These are phyloP conservation scores for Microascus cirrosus DNA, from an alignment of 2,329 filamentous ascomycete species.

Conservation along the genomic window DNA sequence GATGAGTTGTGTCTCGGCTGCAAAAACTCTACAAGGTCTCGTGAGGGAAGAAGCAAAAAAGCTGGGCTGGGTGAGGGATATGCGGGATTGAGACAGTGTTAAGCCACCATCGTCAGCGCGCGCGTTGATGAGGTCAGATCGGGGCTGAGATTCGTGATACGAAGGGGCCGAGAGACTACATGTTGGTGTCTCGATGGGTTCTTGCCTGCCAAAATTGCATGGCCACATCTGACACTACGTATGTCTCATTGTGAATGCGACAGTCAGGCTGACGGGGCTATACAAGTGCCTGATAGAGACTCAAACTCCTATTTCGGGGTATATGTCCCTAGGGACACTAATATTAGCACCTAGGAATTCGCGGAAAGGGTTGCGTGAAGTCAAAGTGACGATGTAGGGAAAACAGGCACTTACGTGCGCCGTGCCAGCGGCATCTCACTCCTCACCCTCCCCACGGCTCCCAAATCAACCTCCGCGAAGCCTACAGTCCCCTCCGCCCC, in stretches of 20 bases:
- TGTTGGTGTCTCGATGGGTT: no score
- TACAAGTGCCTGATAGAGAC: background rate
- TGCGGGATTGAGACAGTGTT: no score
- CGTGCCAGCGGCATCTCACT: constrained; percentile 39
- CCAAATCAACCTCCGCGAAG: constrained; percentile 42
- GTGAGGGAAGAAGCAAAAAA: no score
- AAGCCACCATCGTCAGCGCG: no score
- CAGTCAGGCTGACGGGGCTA: background rate
- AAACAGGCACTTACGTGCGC: constrained; percentile 36
- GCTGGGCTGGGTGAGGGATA: background rate
- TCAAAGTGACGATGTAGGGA: no score
- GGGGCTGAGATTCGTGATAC: no score
- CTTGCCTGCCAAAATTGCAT: no score
- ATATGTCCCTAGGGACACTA: constrained; percentile 1
- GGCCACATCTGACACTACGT: no score
- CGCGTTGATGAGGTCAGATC: no score
- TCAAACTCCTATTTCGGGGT: constrained; percentile 3
- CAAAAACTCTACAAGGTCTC: background rate
- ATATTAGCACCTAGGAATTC: background rate
- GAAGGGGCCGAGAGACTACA: no score
- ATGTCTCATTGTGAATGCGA: no score
- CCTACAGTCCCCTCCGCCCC: constrained; percentile 33
- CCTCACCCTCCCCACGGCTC: constrained; percentile 33
- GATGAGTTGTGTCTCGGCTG: background rate
- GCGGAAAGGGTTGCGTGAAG: background rate